These are phyloP conservation scores for Mycena floridula DNA, from an alignment of 768 basidiomycete genomes.

Conservation along the genomic window DNA sequence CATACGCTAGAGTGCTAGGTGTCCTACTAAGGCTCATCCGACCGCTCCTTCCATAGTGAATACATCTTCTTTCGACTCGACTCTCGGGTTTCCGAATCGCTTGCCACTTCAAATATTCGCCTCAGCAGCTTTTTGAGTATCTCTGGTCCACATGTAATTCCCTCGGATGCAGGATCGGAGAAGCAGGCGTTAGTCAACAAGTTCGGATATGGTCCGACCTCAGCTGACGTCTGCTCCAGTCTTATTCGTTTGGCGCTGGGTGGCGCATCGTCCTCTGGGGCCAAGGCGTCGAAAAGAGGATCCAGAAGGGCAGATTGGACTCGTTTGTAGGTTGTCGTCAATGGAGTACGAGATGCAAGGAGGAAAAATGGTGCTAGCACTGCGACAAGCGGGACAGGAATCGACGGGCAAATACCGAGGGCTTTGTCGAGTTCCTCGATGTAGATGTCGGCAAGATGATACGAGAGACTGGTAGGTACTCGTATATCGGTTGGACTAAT, in stretches of 20 bases:
- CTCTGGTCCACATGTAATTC: conserved; percentile 28
- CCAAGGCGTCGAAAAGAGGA: conserved; percentile 60
- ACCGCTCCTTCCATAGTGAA: conserved; percentile 64
- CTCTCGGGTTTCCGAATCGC: conserved; percentile 67
- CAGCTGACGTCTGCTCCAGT: no score
- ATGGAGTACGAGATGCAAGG: conserved; percentile 64
- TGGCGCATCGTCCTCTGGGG: conserved; percentile 30
- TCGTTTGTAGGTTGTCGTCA: conserved; percentile 64
- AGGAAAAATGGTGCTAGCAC: conserved; percentile 66
- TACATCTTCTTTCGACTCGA: conserved; percentile 82
- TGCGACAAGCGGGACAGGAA: conserved; percentile 43
- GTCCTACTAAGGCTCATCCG: neutral
- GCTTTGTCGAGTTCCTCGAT: conserved; percentile 83
- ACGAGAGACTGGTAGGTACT: conserved; percentile 73
- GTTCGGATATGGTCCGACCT: no score
- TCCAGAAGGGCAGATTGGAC: conserved; percentile 61
- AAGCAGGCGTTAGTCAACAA: conserved; percentile 22
- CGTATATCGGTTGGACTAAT: conserved; percentile 61
- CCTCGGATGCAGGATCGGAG: conserved; percentile 4
- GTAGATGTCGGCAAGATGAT: conserved; percentile 87
- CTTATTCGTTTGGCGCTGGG: conserved; percentile 42
- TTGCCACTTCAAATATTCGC: conserved; percentile 68
- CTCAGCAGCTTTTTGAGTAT: conserved; percentile 53
- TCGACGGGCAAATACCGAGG: conserved; percentile 22
- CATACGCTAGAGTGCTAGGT: no score